A percentile compares a stretch with the other conserved stretches of the same genome.
Evolutionary conservation across 495 filamentous ascomycete genomes (phyloP).

Genomic region (Penicillium fimorum): DNA sequence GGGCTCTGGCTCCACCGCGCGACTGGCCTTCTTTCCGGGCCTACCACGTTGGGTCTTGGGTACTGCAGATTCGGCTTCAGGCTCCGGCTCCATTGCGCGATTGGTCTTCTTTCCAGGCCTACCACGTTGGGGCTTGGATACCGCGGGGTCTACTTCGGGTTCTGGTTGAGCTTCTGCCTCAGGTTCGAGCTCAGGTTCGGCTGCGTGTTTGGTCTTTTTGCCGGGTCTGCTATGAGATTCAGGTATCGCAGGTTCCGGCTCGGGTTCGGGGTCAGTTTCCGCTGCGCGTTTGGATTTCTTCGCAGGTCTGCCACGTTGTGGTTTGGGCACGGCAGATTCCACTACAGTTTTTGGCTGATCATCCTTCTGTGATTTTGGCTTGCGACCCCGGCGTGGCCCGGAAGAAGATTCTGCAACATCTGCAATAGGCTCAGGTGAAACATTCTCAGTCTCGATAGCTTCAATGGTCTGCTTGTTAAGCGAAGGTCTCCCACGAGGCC

Average conservation of each 20-base stretch:
- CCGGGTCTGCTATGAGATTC: conserved; percentile 6
- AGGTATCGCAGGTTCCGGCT: background rate
- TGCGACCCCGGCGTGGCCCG: conserved; percentile 6
- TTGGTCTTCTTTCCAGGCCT: no score
- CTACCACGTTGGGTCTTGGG: conserved; percentile 6
- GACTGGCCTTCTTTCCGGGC: conserved; percentile 11
- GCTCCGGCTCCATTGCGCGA: no score
- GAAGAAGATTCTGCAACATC: conserved; percentile 12
- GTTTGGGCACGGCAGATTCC: conserved; percentile 8
- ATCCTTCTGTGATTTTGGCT: conserved; percentile 7
- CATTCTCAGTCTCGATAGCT: background rate
- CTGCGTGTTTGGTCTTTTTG: conserved; percentile 5
- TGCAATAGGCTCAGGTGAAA: background rate
- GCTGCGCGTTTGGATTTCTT: conserved; percentile 4
- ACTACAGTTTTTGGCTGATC: conserved; percentile 11
- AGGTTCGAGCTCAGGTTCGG: conserved; percentile 9
- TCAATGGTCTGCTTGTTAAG: background rate
- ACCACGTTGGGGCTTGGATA: background rate
- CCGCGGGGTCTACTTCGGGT: background rate
- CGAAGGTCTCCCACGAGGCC: conserved; percentile 15
- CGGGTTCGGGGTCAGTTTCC: conserved; percentile 10
- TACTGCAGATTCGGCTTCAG: background rate
- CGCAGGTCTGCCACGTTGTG: conserved; percentile 6
- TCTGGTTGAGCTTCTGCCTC: conserved; percentile 8
- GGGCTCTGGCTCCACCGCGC: conserved; percentile 7